Percentiles rank a stretch among this genome's conserved stretches.
Conservation (phyloP, 192 early-diverging fungal species). For the Backusella westeae region DNA sequence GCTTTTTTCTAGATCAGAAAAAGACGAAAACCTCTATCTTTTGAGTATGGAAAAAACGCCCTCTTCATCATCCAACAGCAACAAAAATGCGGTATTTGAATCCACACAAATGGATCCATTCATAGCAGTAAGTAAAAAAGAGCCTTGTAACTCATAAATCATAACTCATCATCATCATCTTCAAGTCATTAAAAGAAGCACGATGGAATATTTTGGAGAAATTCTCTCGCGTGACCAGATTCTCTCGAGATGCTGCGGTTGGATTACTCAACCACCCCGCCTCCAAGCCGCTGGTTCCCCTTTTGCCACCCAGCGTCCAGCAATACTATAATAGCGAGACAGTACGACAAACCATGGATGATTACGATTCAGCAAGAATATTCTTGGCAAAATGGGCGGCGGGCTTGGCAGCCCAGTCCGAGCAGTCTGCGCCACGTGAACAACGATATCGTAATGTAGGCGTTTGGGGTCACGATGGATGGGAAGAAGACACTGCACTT, state of each 20-base stretch:
- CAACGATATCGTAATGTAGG: slow-evolving; percentile 30
- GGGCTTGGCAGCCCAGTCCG: slow-evolving; percentile 40
- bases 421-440: slow-evolving; percentile 18
- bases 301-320: slow-evolving; percentile 51
- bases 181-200: slow-evolving; percentile 65
- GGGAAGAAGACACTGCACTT: slow-evolving; percentile 43
- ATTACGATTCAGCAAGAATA: slow-evolving; percentile 76
- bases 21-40: not conserved
- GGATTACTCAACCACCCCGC: slow-evolving; percentile 50
- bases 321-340: slow-evolving; percentile 52
- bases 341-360: slow-evolving; percentile 61
- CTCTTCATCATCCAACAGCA: not conserved
- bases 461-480: slow-evolving; percentile 33
- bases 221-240: slow-evolving; percentile 73
- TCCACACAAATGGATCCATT: slow-evolving; percentile 37
- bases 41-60: not conserved
- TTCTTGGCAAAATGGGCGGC: slow-evolving; percentile 82
- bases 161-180: no score
- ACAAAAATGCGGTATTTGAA: slow-evolving; percentile 32
- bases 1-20: slow-evolving; percentile 6
- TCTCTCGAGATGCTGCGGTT: slow-evolving; percentile 62
- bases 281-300: slow-evolving; percentile 51
- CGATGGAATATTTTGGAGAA: slow-evolving; percentile 74
- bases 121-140: slow-evolving; percentile 33
- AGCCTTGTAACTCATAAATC: no score